phyloP scores from a whole-genome alignment of 1,139 yeast species.

The Kodamaea suecica region DNA sequence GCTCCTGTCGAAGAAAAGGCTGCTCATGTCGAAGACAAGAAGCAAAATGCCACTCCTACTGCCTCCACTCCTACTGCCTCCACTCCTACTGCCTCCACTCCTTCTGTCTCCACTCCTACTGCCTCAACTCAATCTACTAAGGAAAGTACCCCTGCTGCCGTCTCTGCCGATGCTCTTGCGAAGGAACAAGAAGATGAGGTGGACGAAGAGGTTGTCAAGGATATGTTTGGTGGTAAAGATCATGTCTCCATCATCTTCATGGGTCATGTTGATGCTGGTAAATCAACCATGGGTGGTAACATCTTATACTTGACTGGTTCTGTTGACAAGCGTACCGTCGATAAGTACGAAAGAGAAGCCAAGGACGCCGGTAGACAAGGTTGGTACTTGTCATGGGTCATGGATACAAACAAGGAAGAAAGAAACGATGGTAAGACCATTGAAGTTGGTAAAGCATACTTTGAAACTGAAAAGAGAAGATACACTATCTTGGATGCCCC shows the following conservation, averaged over 20 bases:
- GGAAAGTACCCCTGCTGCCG: conserved; percentile 20
- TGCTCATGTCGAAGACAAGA: conserved; percentile 16
- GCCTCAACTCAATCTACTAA: conserved; percentile 11
- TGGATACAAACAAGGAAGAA: conserved; percentile 99
- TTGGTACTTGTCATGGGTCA: conserved; percentile 98
- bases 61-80: conserved; percentile 13
- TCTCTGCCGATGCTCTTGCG: conserved; percentile 46
- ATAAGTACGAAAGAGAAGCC: conserved; percentile 96
- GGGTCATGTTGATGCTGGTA: conserved; percentile 99
- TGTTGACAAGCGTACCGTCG: conserved; percentile 98
- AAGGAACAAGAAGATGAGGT: conserved; percentile 82
- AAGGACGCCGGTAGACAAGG: conserved; percentile 99
- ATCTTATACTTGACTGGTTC: conserved; percentile 89
- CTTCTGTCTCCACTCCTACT: conserved; percentile 14
- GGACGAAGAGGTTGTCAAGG: conserved; percentile 85
- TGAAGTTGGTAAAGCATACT: conserved; percentile 96
- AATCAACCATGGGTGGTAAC: conserved; percentile 99
- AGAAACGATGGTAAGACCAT: conserved; percentile 98
- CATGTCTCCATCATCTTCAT: conserved; percentile 94
- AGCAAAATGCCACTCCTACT: conserved; percentile 15
- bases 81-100: conserved; percentile 8
- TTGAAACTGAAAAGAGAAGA: conserved; percentile 96
- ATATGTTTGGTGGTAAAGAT: conserved; percentile 95
- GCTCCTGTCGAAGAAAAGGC: conserved; percentile 11
- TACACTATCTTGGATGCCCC: conserved; percentile 98